Conservation (phyloP, 2,329 filamentous ascomycete genomes). For the Cladosporium velox region DNA sequence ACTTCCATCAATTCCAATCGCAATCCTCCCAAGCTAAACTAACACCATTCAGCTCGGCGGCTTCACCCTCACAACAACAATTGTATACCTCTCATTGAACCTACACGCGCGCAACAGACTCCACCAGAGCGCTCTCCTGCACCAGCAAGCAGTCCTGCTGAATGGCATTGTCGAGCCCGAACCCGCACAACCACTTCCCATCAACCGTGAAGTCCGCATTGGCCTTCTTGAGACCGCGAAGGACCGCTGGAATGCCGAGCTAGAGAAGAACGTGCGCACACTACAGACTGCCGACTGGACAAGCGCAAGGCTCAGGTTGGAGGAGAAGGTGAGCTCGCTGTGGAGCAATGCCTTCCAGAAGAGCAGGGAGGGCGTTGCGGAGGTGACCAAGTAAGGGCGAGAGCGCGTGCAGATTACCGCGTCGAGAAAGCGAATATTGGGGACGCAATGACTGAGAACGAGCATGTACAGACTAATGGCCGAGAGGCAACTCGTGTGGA, state of each 20-base stretch:
- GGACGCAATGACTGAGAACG: background rate
- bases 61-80: constrained; percentile 52
- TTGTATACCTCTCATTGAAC: constrained; percentile 42
- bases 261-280: constrained; percentile 47
- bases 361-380: constrained; percentile 24
- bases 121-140: constrained; percentile 48
- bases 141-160: constrained; percentile 49
- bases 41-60: constrained; percentile 47
- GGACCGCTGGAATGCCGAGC: constrained; percentile 52
- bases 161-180: constrained; percentile 47
- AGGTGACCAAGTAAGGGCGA: constrained; percentile 8
- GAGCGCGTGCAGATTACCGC: background rate
- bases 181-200: constrained; percentile 42
- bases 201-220: constrained; percentile 41
- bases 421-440: no score
- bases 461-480: constrained; percentile 11
- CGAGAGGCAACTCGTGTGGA: constrained; percentile 4
- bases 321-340: constrained; percentile 42
- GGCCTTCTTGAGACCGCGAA: constrained; percentile 51
- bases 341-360: constrained; percentile 36
- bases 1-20: background rate
- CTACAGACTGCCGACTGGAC: constrained; percentile 51
- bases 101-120: constrained; percentile 51
- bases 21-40: constrained; percentile 17
- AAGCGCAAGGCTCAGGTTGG: constrained; percentile 41